Evolutionary conservation across 2,329 filamentous ascomycete species (phyloP).

Genomic region (Penicillium sp.): DNA sequence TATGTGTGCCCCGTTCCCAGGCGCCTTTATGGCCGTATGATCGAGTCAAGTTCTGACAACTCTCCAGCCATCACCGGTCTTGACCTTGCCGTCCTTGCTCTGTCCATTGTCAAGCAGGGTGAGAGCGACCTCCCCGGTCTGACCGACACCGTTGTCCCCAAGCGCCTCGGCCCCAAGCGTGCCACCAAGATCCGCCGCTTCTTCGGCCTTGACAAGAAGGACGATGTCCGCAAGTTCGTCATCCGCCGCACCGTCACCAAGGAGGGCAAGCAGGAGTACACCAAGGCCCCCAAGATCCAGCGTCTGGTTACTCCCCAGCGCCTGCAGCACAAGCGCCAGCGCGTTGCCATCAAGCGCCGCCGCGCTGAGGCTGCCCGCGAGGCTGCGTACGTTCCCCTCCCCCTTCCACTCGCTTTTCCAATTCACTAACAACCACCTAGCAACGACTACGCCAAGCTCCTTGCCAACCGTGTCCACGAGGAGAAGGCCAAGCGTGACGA

Average conservation of each 20-base stretch:
- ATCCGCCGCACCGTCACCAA: slow-evolving; percentile 97
- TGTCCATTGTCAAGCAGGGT: slow-evolving; percentile 97
- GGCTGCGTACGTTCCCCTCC: slow-evolving; percentile 75
- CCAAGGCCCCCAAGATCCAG: slow-evolving; percentile 99
- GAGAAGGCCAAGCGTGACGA: slow-evolving; percentile 92
- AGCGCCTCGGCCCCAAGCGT: slow-evolving; percentile 99
- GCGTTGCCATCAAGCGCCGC: slow-evolving; percentile 96
- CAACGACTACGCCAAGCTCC: slow-evolving; percentile 92
- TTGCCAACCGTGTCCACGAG: slow-evolving; percentile 96
- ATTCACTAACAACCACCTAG: slow-evolving; percentile 50
- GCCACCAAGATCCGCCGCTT: slow-evolving; percentile 99
- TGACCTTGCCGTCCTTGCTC: slow-evolving; percentile 91
- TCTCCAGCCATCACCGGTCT: slow-evolving; percentile 83
- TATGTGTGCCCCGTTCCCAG: slow-evolving; percentile 23
- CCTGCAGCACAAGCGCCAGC: slow-evolving; percentile 99
- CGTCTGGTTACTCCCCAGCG: slow-evolving; percentile 98
- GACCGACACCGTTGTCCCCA: slow-evolving; percentile 97
- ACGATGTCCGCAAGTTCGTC: slow-evolving; percentile 99
- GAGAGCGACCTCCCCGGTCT: slow-evolving; percentile 90
- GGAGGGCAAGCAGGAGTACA: slow-evolving; percentile 97
- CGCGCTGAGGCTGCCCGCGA: slow-evolving; percentile 97
- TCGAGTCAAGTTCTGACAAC: slow-evolving; percentile 12
- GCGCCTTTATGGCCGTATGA: neutral
- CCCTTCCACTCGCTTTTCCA: slow-evolving; percentile 28
- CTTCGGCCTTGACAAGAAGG: slow-evolving; percentile 99